A percentile compares a stretch with the other conserved stretches of the same genome.
These are phyloP conservation scores for Xylaria castorea DNA, from an alignment of 495 filamentous ascomycete species.

Conservation along the genomic window DNA sequence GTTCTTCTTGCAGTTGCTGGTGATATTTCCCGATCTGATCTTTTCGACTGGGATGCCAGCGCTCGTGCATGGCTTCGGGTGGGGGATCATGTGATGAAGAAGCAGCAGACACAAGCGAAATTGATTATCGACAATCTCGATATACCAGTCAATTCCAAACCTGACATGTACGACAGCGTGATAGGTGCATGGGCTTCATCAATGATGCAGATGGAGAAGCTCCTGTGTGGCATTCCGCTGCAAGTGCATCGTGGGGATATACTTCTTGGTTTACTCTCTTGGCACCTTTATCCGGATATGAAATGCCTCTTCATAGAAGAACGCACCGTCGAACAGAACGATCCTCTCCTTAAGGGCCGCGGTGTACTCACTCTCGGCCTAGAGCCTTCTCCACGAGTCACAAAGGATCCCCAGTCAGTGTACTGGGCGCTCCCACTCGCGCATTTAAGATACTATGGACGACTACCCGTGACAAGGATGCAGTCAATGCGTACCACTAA, in stretches of 20 bases:
- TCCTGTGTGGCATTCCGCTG: conserved; percentile 38
- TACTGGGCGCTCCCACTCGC: conserved; percentile 44
- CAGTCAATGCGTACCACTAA: conserved; percentile 6
- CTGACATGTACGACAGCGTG: conserved; percentile 39
- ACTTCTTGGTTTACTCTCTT: conserved; percentile 44
- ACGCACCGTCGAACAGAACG: conserved; percentile 29
- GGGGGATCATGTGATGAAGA: conserved; percentile 35
- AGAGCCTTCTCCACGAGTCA: conserved; percentile 12
- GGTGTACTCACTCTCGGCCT: conserved; percentile 18
- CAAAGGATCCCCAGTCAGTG: conserved; percentile 28
- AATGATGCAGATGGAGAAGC: conserved; percentile 33
- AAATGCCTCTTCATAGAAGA: conserved; percentile 22
- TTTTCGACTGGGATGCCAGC: conserved; percentile 48
- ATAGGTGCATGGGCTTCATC: conserved; percentile 39
- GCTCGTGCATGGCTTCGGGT: conserved; percentile 44
- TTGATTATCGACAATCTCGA: conserved; percentile 48
- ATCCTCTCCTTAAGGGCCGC: conserved; percentile 29
- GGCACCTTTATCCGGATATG: conserved; percentile 51
- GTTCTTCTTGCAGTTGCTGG: conserved; percentile 18
- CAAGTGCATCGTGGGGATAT: conserved; percentile 32
- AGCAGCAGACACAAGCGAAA: conserved; percentile 42
- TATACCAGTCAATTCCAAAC: conserved; percentile 34
- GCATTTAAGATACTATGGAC: conserved; percentile 45
- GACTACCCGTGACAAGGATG: conserved; percentile 14
- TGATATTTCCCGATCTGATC: conserved; percentile 33